Base-by-base conservation (phyloP, 306 rosid genomes). In the Mimosa pudica region DNA sequence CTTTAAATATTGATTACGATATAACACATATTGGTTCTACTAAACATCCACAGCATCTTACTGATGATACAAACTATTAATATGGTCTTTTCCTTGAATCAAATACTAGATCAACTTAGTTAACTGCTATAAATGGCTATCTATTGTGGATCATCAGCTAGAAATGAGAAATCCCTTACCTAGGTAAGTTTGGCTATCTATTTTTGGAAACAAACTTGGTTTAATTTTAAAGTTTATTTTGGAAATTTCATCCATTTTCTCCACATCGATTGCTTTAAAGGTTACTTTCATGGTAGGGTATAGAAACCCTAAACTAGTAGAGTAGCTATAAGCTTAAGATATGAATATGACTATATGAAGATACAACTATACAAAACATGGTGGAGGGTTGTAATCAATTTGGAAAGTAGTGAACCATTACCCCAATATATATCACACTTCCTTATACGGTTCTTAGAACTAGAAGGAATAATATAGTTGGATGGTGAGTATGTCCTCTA, bases 201-300 rank as follows among this genome's bases (percentile, higher is more conserved):
- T 18, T 45, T 10, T 60, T 6, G 13, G 7, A 42, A 16, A 44
- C 20, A n/a, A 60, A 58, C 44, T 75, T 1, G 42, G n/a, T 33
- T 41, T 57, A 32, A 10, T 17, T 46, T 45, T n/a, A 11, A 8
- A 51, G 62, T 70, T 78, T 72, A 48, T 58, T 20, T 61, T 62
- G 42, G 44, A 51, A 66, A 32, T 74, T 63, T 79, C 76, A 13
- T 5, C 30, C 13, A 1, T 77, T 77, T 80, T 77, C 73, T 54
- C 62, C 54, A 71, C 51, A 77, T 16, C 2, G 52, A 75, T 30
- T 76, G 67, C 42, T 64, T 77, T 75, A 79, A 79, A 63, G 60
- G 86, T 75, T 82, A 73, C 54, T 79, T 82, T 73, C 82, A 77
- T 83, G 81, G 83, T 54, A 60, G 73, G 81, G 73, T 84, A 83